Conservation (phyloP, 495 filamentous ascomycete species). For the Platismatia glauca region DNA sequence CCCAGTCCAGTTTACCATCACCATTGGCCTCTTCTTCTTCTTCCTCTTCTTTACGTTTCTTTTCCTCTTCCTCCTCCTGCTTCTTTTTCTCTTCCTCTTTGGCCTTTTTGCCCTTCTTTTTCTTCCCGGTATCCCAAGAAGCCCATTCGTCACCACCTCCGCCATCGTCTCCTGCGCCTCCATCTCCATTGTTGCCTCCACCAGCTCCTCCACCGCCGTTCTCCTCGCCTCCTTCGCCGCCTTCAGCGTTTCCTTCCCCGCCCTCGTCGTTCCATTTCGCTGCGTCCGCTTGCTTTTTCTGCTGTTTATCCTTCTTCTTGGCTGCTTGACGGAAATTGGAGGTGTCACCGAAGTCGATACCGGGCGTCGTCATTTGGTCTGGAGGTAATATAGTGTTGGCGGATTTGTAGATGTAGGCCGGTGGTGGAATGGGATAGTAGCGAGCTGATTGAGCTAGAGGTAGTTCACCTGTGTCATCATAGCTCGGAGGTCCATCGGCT, state of each 20-base stretch:
- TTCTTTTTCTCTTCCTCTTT: no score
- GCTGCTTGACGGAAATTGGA: conserved; percentile 42
- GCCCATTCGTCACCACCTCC: conserved; percentile 34
- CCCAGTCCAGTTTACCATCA: conserved; percentile 26
- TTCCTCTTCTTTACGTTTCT: conserved; percentile 29
- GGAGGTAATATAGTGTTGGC: conserved; percentile 27
- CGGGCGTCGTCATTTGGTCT: conserved; percentile 26
- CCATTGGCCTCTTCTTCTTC: conserved; percentile 24
- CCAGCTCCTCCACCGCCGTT: conserved; percentile 27
- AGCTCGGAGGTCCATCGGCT: conserved; percentile 37
- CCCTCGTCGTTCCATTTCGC: conserved; percentile 26
- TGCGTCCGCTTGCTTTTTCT: conserved; percentile 29
- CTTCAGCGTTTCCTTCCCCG: conserved; percentile 26
- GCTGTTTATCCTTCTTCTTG: conserved; percentile 35
- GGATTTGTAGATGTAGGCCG: conserved; percentile 26
- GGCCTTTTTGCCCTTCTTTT: conserved; percentile 38
- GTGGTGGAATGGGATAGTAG: conserved; percentile 26
- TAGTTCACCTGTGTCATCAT: conserved; percentile 17
- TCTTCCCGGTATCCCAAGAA: conserved; percentile 34
- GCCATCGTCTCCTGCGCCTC: conserved; percentile 31
- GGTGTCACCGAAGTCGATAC: conserved; percentile 46
- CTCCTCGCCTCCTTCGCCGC: conserved; percentile 23
- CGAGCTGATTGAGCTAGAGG: background rate
- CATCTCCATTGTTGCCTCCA: conserved; percentile 26
- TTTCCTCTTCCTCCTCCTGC: conserved; percentile 28